phyloP scores from a whole-genome alignment of 2,329 filamentous ascomycete genomes.

The Thelonectria olida region DNA sequence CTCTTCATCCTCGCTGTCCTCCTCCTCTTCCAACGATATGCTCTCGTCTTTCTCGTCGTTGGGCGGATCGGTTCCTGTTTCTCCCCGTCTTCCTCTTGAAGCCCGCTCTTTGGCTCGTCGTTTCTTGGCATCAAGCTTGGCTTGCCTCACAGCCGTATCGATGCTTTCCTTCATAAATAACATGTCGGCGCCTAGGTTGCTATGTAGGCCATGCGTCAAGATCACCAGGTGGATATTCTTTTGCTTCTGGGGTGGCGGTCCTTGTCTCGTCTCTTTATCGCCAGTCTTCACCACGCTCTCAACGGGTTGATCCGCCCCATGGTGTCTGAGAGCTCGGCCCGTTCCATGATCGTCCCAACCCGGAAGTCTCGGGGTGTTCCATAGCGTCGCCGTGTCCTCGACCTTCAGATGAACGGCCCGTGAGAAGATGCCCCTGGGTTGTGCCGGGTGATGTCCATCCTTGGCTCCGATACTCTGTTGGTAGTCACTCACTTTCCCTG shows the following conservation, averaged over 20 bases:
- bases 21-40: slow-evolving; percentile 27
- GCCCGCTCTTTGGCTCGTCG: slow-evolving; percentile 63
- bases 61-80: slow-evolving; percentile 18
- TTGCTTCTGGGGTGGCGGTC: slow-evolving; percentile 57
- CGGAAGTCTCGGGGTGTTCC: slow-evolving; percentile 90
- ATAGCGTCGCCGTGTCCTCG: slow-evolving; percentile 88
- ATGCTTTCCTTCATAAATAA: slow-evolving; percentile 97
- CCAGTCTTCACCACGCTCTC: slow-evolving; percentile 47
- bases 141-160: slow-evolving; percentile 80
- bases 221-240: slow-evolving; percentile 92
- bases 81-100: slow-evolving; percentile 30
- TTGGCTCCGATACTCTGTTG: slow-evolving; percentile 69
- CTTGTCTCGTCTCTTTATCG: slow-evolving; percentile 40
- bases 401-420: slow-evolving; percentile 80
- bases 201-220: slow-evolving; percentile 93
- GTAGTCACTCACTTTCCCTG: slow-evolving; percentile 80
- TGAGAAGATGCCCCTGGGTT: slow-evolving; percentile 83
- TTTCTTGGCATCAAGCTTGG: slow-evolving; percentile 73
- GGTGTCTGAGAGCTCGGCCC: slow-evolving; percentile 34
- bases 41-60: slow-evolving; percentile 19
- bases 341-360: slow-evolving; percentile 62
- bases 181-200: slow-evolving; percentile 96
- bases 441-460: slow-evolving; percentile 67
- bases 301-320: slow-evolving; percentile 43
- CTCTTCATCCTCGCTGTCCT: slow-evolving; percentile 62